These are phyloP conservation scores for Acacia concinna DNA, from an alignment of 331 rosid genomes.

Conservation along the genomic window DNA sequence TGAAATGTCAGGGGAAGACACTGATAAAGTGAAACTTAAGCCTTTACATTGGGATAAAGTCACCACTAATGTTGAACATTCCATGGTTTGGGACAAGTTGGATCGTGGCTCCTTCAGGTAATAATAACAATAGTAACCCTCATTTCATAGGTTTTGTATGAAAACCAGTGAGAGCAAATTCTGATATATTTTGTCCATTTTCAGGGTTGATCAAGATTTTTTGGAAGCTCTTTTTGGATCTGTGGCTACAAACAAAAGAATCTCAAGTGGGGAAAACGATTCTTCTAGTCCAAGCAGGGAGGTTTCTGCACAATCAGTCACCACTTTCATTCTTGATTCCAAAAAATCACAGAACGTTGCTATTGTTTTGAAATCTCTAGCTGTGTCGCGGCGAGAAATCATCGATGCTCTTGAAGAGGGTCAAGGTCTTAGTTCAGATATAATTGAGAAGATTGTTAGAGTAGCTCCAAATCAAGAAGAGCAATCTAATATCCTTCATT, in stretches of 20 bases:
- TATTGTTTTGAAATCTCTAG: slow-evolving; percentile 69
- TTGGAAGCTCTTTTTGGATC: slow-evolving; percentile 92
- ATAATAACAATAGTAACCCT: slow-evolving; percentile 5
- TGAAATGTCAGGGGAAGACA: slow-evolving; percentile 36
- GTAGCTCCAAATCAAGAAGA: slow-evolving; percentile 78
- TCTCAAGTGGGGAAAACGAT: slow-evolving; percentile 36
- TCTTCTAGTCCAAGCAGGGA: slow-evolving; percentile 36
- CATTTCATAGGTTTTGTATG: slow-evolving; percentile 9
- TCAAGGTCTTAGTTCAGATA: slow-evolving; percentile 63
- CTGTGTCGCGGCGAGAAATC: slow-evolving; percentile 56
- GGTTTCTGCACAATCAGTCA: slow-evolving; percentile 31
- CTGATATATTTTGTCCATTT: background rate
- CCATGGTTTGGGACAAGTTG: slow-evolving; percentile 97
- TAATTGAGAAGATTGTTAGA: slow-evolving; percentile 75
- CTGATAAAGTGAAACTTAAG: slow-evolving; percentile 66
- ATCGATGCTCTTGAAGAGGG: slow-evolving; percentile 73
- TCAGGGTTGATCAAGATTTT: slow-evolving; percentile 70
- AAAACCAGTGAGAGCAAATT: background rate
- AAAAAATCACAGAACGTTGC: slow-evolving; percentile 88
- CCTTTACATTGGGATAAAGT: slow-evolving; percentile 98
- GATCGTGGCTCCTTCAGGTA: slow-evolving; percentile 90
- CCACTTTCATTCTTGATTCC: slow-evolving; percentile 60
- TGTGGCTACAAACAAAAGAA: slow-evolving; percentile 52
- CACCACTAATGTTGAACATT: slow-evolving; percentile 70
- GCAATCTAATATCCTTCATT: slow-evolving; percentile 57